Percentiles rank a stretch among this genome's conserved stretches.
These are phyloP conservation scores for Trypanosoma caninum DNA, from an alignment of 208 protist species.

Conservation along the genomic window DNA sequence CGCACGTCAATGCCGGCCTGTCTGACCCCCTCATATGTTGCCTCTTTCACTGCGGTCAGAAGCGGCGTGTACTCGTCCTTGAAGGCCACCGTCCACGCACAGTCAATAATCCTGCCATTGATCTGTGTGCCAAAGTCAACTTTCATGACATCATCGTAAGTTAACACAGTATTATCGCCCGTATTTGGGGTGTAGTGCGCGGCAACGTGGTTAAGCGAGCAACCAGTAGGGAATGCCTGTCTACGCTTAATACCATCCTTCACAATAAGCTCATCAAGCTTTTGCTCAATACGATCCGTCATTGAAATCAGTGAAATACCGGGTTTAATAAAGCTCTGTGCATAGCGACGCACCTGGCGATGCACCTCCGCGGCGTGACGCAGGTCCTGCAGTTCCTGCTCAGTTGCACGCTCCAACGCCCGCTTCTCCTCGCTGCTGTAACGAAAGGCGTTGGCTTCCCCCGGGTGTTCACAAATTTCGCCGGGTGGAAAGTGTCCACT, in stretches of 20 bases:
- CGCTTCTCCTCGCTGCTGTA: constrained; percentile 91
- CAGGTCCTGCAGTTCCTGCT: constrained; percentile 80
- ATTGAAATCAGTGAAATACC: constrained; percentile 92
- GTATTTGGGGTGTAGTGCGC: constrained; percentile 98
- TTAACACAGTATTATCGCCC: constrained; percentile 94
- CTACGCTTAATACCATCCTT: constrained; percentile 87
- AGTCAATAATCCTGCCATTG: constrained; percentile 98
- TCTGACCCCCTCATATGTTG: constrained; percentile 98
- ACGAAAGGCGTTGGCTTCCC: constrained; percentile 90
- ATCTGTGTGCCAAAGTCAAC: constrained; percentile 99
- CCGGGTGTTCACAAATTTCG: constrained; percentile 85
- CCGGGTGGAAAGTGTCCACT: constrained; percentile 73
- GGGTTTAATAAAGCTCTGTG: constrained; percentile 89
- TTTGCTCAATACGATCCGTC: constrained; percentile 92
- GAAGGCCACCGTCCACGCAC: constrained; percentile 97
- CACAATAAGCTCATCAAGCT: constrained; percentile 78
- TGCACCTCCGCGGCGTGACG: constrained; percentile 90
- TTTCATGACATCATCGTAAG: constrained; percentile 97
- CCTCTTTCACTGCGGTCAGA: constrained; percentile 93
- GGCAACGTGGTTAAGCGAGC: constrained; percentile 96
- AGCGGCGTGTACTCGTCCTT: constrained; percentile 96
- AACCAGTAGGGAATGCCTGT: constrained; percentile 92
- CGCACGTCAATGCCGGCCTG: constrained; percentile 95
- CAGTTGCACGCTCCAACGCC: constrained; percentile 73
- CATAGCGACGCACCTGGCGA: constrained; percentile 89